phyloP scores from a whole-genome alignment of 2,329 filamentous ascomycete genomes.

The Colletotrichum karsti region DNA sequence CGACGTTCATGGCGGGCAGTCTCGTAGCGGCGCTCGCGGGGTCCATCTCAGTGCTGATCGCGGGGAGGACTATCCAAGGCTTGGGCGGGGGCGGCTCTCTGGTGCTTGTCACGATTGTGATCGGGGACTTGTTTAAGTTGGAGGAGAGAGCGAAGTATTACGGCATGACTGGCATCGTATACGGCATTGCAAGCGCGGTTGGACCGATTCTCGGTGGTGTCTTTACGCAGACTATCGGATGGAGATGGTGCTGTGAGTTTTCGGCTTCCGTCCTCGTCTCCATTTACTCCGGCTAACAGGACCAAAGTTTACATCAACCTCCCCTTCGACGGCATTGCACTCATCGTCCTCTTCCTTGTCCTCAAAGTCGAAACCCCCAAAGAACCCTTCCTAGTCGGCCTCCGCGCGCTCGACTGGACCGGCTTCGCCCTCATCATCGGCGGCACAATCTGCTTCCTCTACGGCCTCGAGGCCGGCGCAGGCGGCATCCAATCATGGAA shows the following conservation, averaged over 20 bases:
- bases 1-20: slow-evolving; percentile 40
- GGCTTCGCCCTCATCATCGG: slow-evolving; percentile 65
- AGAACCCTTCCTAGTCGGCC: slow-evolving; percentile 60
- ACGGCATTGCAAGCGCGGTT: slow-evolving; percentile 62
- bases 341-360: slow-evolving; percentile 35
- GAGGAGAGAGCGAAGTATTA: slow-evolving; percentile 50
- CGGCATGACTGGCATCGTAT: slow-evolving; percentile 64
- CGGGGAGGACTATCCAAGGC: slow-evolving; percentile 41
- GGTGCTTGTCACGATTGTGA: slow-evolving; percentile 45
- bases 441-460: slow-evolving; percentile 65
- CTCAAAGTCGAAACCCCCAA: slow-evolving; percentile 65
- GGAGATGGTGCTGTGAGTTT: slow-evolving; percentile 63
- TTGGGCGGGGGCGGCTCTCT: slow-evolving; percentile 46
- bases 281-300: neutral
- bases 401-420: slow-evolving; percentile 58
- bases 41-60: slow-evolving; percentile 37
- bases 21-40: neutral
- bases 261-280: neutral
- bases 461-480: slow-evolving; percentile 68
- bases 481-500: slow-evolving; percentile 58
- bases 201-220: slow-evolving; percentile 66
- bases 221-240: slow-evolving; percentile 63
- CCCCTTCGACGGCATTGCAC: slow-evolving; percentile 49
- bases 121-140: slow-evolving; percentile 46
- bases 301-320: slow-evolving; percentile 52